phyloP scores from a whole-genome alignment of 495 filamentous ascomycete species.

The Delitschia confertaspora region DNA sequence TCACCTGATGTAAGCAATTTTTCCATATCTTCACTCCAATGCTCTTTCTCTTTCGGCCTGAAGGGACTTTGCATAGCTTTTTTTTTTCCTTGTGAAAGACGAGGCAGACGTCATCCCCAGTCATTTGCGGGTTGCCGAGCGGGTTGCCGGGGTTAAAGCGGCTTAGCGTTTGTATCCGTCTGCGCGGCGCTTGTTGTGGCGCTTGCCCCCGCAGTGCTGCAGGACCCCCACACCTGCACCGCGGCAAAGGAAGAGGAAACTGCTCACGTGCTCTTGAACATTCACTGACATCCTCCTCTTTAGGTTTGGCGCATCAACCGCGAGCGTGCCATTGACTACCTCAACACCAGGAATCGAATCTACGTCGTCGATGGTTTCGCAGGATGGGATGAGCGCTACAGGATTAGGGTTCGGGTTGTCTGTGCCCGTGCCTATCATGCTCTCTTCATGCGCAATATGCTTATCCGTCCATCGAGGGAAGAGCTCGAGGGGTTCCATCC shows the following conservation, averaged over 20 bases:
- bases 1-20: constrained; percentile 72
- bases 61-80: not conserved
- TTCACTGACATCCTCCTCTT: constrained; percentile 16
- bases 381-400: constrained; percentile 97
- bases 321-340: constrained; percentile 95
- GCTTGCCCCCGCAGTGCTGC: constrained; percentile 29
- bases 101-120: constrained; percentile 24
- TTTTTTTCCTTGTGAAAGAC: constrained; percentile 7
- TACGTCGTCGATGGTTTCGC: constrained; percentile 97
- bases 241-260: constrained; percentile 4
- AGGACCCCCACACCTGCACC: not conserved
- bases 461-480: constrained; percentile 82
- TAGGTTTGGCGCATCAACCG: constrained; percentile 99
- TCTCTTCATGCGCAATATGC: constrained; percentile 99
- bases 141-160: not conserved
- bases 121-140: constrained; percentile 3
- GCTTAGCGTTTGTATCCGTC: too few species aligned
- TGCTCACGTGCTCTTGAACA: constrained; percentile 14
- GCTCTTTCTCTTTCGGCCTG: constrained; percentile 3
- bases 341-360: constrained; percentile 97
- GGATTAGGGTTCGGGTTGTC: constrained; percentile 94
- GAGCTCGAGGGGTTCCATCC: constrained; percentile 96
- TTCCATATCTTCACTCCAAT: too few species aligned
- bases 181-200: too few species aligned
- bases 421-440: constrained; percentile 99